Evolutionary conservation across 352 stramenopile genomes (phyloP).

Genomic region (Blastocystis sp.): DNA sequence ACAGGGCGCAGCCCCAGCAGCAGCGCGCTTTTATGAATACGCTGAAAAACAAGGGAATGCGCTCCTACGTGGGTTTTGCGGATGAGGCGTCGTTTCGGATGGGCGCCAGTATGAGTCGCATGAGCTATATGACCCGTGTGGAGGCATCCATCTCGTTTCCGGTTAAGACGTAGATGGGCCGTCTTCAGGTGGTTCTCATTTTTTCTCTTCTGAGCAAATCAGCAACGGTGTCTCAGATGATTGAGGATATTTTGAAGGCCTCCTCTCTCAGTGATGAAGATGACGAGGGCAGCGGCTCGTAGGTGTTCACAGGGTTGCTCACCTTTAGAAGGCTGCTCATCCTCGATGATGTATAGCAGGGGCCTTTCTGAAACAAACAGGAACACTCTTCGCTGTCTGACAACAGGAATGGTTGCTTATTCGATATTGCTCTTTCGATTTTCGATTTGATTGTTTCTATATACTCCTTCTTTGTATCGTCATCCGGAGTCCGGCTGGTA

Average conservation of each 20-base stretch:
- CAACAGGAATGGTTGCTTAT: constrained; percentile 28
- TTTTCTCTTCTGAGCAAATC: neutral
- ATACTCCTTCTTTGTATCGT: constrained; percentile 12
- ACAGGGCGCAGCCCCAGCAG: neutral
- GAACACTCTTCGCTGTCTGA: neutral
- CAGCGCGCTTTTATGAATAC: neutral
- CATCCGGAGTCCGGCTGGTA: neutral
- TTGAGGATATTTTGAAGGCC: neutral
- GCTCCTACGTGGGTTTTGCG: neutral
- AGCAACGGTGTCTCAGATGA: neutral
- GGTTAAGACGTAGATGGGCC: neutral
- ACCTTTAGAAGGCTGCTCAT: neutral
- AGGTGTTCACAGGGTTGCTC: neutral
- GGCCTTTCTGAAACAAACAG: neutral
- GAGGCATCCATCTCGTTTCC: neutral
- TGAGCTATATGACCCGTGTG: neutral
- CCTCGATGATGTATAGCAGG: neutral
- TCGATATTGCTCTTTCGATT: constrained; percentile 17
- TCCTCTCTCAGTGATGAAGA: constrained; percentile 4
- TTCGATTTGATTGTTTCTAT: neutral
- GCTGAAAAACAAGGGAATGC: neutral
- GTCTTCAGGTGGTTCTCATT: neutral
- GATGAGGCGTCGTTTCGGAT: neutral
- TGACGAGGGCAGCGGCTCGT: neutral
- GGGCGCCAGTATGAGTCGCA: neutral